phyloP scores from a whole-genome alignment of 2,329 filamentous ascomycete species.

The Zasmidium cellare region DNA sequence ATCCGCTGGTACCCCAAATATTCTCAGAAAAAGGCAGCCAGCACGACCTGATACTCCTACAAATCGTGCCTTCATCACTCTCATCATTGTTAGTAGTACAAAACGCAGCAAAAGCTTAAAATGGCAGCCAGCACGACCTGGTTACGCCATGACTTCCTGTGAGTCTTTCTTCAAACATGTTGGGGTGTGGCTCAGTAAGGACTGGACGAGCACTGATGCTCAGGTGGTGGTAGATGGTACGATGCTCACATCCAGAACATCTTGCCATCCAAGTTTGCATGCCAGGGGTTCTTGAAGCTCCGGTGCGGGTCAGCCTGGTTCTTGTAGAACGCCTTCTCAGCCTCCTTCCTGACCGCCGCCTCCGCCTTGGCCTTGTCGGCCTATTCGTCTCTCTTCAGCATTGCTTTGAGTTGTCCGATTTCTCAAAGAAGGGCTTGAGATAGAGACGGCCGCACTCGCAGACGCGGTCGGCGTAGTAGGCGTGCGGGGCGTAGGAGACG shows the following conservation, averaged over 20 bases:
- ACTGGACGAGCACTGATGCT: slow-evolving; percentile 1
- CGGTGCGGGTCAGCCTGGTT: background rate
- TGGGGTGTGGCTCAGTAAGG: slow-evolving; percentile 6
- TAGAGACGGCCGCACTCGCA: slow-evolving; percentile 39
- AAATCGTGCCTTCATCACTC: no score
- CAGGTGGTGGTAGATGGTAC: background rate
- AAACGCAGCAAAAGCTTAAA: background rate
- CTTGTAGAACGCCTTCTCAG: background rate
- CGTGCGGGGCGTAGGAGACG: slow-evolving; percentile 38
- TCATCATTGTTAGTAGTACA: background rate
- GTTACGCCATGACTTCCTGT: background rate
- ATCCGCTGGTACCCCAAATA: no score
- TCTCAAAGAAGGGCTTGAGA: slow-evolving; percentile 17
- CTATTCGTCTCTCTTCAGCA: background rate
- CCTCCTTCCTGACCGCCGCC: slow-evolving; percentile 1
- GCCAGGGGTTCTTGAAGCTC: slow-evolving; percentile 28
- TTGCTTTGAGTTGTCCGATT: background rate
- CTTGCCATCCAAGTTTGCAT: slow-evolving; percentile 19
- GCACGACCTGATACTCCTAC: slow-evolving; percentile 1
- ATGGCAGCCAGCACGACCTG: slow-evolving; percentile 15
- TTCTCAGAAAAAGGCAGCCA: slow-evolving; percentile 1
- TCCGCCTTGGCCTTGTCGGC: background rate
- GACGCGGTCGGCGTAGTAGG: slow-evolving; percentile 43
- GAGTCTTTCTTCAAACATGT: no score
- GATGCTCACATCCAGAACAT: slow-evolving; percentile 32